Evolutionary conservation across 176 grass and related monocot species (phyloP), one percentile per base, ranked within the genome.

Genomic region (Oryza longistaminata): DNA sequence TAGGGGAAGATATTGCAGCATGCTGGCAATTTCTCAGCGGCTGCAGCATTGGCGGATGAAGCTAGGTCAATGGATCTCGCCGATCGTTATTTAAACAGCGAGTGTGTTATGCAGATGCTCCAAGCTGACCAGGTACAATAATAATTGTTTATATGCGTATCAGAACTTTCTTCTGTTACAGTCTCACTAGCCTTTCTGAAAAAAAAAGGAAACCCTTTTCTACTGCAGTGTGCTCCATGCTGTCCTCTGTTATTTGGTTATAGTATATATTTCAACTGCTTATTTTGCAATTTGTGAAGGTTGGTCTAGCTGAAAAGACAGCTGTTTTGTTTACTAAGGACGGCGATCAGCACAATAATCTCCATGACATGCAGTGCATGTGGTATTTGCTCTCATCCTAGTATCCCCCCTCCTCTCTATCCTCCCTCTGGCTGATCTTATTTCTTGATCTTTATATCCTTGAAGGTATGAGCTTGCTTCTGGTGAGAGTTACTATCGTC

Each of bases 341-440:
- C 11, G 93, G 97, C 35, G 97, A 99, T 70, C 97, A 99, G 82
- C 97, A 99, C 78, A 99, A 96, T 85, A 99, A 96, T 89, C 92
- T 99, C 81, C 92, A 96, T 86, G 97, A 99, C 88, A 99, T 99
- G 97, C 97, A 99, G 71, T 96, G 97, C 91, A 99, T 99, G 92
- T 99, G 97, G 97, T 98, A 83, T 22, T 50, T 70, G 48, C 44
- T 70, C 15, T 75, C 48, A 49, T 2, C 58, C 11, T 69, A 62
- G 58, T 62, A 62, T 62, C 2, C 17, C 14, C 15, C 76, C n/a
- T 40, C 39, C 39, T 40, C 79, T 50, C 58, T 62, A 24, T 45
- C 24, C 55, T 76, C 44, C 85, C 7, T n/a, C 13, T 55, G 4
- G 16, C 13, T 52, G 49, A 52, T 16, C 44, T 83, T 75, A 85